phyloP scores from a whole-genome alignment of 176 grass and related monocot species.

The Puccinellia tenuiflora region DNA sequence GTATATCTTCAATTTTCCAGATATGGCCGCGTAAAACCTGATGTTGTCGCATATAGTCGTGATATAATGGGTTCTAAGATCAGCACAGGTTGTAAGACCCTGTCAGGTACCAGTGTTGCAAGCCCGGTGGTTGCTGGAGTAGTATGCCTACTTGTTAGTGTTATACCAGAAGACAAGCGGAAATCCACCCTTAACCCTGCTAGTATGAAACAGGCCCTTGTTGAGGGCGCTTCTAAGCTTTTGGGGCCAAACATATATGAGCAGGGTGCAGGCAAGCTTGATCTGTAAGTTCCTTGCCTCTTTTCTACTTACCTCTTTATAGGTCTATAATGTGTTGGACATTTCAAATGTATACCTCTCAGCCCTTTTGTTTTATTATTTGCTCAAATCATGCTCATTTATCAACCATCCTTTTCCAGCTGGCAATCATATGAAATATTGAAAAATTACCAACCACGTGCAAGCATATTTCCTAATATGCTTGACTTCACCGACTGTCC shows the following conservation, averaged over 20 bases:
- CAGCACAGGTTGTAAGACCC: conserved; percentile 96
- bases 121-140: conserved; percentile 93
- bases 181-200: conserved; percentile 83
- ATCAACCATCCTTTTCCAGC: conserved; percentile 33
- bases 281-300: conserved; percentile 71
- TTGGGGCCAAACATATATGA: conserved; percentile 94
- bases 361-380: conserved; percentile 1
- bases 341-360: conserved; percentile 11
- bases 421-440: conserved; percentile 92
- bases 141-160: conserved; percentile 88
- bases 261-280: conserved; percentile 88
- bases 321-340: conserved; percentile 14
- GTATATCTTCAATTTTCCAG: conserved; percentile 42
- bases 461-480: conserved; percentile 75
- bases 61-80: conserved; percentile 99
- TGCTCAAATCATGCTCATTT: conserved; percentile 18
- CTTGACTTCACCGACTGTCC: conserved; percentile 89
- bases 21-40: conserved; percentile 96
- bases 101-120: conserved; percentile 96
- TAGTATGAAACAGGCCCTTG: conserved; percentile 95
- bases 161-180: conserved; percentile 64
- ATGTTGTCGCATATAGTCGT: conserved; percentile 92
- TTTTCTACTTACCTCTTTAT: not conserved
- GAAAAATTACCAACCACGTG: conserved; percentile 75
- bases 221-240: conserved; percentile 95